These are phyloP conservation scores for Clarireedia paspali DNA, from an alignment of 2,329 filamentous ascomycete genomes.

Conservation along the genomic window DNA sequence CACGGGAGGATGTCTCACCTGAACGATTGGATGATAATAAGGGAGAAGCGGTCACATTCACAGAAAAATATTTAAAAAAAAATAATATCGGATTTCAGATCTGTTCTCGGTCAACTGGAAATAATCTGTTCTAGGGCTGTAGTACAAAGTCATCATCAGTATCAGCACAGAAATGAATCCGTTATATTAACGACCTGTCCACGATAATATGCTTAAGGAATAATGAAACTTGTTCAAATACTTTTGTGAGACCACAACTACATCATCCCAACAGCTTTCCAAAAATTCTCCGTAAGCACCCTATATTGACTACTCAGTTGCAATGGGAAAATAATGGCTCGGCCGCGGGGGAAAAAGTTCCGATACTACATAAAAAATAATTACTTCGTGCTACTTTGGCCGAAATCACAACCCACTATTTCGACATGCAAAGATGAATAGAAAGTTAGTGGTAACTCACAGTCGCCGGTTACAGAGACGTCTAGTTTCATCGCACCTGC, in stretches of 20 bases:
- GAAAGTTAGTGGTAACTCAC: slow-evolving; percentile 9
- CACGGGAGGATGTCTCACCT: too few species aligned
- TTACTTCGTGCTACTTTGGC: background rate
- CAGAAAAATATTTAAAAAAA: slow-evolving; percentile 7
- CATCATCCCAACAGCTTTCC: too few species aligned
- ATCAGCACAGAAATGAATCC: slow-evolving; percentile 6
- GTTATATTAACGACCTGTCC: slow-evolving; percentile 1
- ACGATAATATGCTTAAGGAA: too few species aligned
- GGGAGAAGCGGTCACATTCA: background rate
- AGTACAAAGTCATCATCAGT: background rate
- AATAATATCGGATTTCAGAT: slow-evolving; percentile 4
- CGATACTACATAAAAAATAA: slow-evolving; percentile 1
- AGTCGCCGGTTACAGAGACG: slow-evolving; percentile 4
- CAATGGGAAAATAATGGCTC: background rate
- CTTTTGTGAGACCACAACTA: too few species aligned
- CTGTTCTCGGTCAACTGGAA: slow-evolving; percentile 1
- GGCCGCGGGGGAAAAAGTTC: slow-evolving; percentile 1
- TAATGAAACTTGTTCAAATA: background rate
- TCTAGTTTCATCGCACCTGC: background rate
- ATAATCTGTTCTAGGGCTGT: background rate
- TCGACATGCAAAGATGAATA: slow-evolving; percentile 24
- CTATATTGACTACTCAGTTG: background rate
- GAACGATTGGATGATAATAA: background rate
- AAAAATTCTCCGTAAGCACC: background rate
- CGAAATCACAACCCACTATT: background rate